These are phyloP conservation scores for Phaseolus coccineus DNA, from an alignment of 331 rosid genomes.

Conservation along the genomic window DNA sequence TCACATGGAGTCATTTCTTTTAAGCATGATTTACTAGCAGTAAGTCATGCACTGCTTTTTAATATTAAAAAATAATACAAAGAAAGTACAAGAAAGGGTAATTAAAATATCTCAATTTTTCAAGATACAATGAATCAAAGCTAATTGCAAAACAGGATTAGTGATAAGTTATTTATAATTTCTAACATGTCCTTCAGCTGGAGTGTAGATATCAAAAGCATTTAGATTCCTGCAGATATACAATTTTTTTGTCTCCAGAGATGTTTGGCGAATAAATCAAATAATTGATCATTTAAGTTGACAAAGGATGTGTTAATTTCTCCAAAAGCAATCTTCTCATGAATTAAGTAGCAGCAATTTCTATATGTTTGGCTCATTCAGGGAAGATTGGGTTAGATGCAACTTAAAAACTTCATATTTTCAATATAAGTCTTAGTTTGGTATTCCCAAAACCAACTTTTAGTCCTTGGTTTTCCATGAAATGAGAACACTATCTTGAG, in stretches of 20 bases:
- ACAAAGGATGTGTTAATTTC: neutral
- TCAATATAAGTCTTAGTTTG: neutral
- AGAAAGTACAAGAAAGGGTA: neutral
- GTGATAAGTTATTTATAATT: neutral
- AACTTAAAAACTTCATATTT: neutral
- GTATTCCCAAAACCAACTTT: neutral
- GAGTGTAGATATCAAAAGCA: neutral
- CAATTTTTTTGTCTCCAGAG: neutral
- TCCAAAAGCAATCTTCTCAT: neutral
- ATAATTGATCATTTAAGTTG: neutral
- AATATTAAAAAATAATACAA: conserved; percentile 1
- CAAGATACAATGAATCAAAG: neutral
- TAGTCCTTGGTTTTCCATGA: neutral
- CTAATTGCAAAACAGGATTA: neutral
- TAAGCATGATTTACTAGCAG: conserved; percentile 8
- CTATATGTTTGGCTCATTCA: neutral
- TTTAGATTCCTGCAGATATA: neutral
- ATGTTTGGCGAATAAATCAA: neutral
- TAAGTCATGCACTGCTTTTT: neutral
- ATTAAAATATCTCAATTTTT: neutral
- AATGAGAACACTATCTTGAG: neutral
- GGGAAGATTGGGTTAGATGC: conserved; percentile 1
- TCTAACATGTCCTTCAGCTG: neutral
- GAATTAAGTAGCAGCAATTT: neutral
- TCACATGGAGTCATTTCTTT: neutral